Conservation (phyloP, 2,329 filamentous ascomycete species). For the Trichoderma aggressivum region DNA sequence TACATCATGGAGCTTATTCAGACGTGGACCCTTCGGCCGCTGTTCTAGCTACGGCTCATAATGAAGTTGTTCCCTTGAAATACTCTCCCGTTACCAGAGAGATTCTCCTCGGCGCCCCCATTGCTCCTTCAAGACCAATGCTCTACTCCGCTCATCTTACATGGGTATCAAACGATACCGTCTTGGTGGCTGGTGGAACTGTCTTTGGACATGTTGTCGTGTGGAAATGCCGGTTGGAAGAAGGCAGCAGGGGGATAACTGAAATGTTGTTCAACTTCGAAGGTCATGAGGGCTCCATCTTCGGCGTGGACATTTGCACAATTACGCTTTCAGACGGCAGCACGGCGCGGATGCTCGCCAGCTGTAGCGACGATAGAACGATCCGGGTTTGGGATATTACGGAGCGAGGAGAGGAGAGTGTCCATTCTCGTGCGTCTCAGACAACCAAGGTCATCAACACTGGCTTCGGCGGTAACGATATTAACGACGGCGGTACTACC, state of each 20-base stretch:
- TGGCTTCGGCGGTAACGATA: conserved; percentile 9
- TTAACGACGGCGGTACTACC: neutral
- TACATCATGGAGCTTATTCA: conserved; percentile 63
- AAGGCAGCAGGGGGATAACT: conserved; percentile 22
- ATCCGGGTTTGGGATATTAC: conserved; percentile 85
- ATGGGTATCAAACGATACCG: conserved; percentile 54
- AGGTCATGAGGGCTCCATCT: conserved; percentile 89
- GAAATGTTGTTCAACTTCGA: conserved; percentile 53
- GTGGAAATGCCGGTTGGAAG: conserved; percentile 65
- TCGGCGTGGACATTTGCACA: conserved; percentile 76
- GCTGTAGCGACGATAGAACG: conserved; percentile 92
- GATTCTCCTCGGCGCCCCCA: conserved; percentile 47
- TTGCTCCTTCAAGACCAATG: conserved; percentile 72
- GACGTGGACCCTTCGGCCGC: conserved; percentile 42
- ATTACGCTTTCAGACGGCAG: conserved; percentile 39
- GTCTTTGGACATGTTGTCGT: conserved; percentile 92
- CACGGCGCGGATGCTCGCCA: conserved; percentile 66
- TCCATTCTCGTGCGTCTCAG: conserved; percentile 60
- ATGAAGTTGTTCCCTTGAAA: conserved; percentile 63
- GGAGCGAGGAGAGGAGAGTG: conserved; percentile 34
- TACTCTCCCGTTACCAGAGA: conserved; percentile 28
- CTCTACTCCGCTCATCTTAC: conserved; percentile 78
- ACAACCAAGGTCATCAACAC: conserved; percentile 20
- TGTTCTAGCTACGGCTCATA: conserved; percentile 79
- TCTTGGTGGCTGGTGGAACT: conserved; percentile 83